phyloP scores from a whole-genome alignment of 495 filamentous ascomycete genomes.

The Neurospora hispaniola region DNA sequence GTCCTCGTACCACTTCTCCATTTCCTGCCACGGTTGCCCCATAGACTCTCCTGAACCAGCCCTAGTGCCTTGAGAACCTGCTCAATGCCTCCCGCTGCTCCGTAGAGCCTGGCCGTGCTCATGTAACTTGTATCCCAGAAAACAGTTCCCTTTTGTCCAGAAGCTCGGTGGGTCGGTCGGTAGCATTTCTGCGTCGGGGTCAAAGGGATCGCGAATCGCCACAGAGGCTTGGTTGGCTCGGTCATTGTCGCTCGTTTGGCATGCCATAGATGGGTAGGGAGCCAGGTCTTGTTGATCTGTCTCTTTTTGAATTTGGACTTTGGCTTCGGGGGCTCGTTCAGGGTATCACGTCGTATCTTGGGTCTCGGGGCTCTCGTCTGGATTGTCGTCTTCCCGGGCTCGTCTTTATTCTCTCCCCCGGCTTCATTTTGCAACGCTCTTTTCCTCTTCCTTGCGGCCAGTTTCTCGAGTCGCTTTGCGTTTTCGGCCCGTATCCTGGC shows the following conservation, averaged over 20 bases:
- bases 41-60: conserved; percentile 45
- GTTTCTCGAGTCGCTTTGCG: conserved; percentile 56
- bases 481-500: conserved; percentile 74
- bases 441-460: conserved; percentile 48
- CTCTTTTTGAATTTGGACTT: conserved; percentile 72
- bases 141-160: conserved; percentile 43
- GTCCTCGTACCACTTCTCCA: conserved; percentile 66
- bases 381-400: conserved; percentile 18
- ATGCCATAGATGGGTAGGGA: conserved; percentile 91
- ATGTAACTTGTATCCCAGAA: conserved; percentile 97
- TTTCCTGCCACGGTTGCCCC: conserved; percentile 52
- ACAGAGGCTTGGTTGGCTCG: conserved; percentile 62
- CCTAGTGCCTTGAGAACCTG: conserved; percentile 54
- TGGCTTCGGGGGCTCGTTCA: conserved; percentile 55
- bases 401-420: not conserved
- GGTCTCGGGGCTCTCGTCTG: conserved; percentile 40
- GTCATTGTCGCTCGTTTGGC: conserved; percentile 87
- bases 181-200: conserved; percentile 84
- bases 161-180: conserved; percentile 76
- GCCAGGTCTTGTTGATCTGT: conserved; percentile 82
- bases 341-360: conserved; percentile 58
- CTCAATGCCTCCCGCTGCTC: conserved; percentile 49
- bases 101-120: conserved; percentile 72
- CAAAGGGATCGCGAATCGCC: conserved; percentile 79
- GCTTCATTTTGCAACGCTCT: conserved; percentile 38